Evolutionary conservation across 192 early-diverging fungal genomes (phyloP).

Genomic region (Phycomyces nitens): DNA sequence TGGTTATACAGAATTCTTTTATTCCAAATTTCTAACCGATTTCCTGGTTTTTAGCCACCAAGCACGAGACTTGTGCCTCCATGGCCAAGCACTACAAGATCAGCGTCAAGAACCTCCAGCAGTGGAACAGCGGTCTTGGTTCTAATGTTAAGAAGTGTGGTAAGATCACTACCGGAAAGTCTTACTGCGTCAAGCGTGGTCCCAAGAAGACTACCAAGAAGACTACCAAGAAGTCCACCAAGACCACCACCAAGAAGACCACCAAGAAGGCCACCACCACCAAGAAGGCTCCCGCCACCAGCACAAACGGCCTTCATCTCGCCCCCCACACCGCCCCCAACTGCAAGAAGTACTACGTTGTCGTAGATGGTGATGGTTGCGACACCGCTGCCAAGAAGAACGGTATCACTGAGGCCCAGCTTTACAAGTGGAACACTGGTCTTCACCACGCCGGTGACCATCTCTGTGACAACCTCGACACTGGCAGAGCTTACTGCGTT

Average conservation of each 20-base stretch:
- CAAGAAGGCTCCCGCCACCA: constrained; percentile 3
- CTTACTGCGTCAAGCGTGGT: constrained; percentile 19
- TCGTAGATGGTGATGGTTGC: constrained; percentile 16
- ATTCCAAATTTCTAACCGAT: background rate
- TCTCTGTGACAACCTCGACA: too few relatives aligned
- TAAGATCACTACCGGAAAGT: constrained; percentile 7
- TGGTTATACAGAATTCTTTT: background rate
- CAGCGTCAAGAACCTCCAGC: background rate
- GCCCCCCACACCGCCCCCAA: constrained; percentile 21
- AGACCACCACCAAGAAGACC: constrained; percentile 17
- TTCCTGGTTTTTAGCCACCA: background rate
- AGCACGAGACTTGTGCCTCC: constrained; percentile 9
- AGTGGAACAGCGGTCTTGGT: constrained; percentile 10
- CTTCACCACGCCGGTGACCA: too few relatives aligned
- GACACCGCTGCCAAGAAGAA: constrained; percentile 3
- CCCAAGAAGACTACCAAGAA: background rate
- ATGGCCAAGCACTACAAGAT: constrained; percentile 6
- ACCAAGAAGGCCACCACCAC: constrained; percentile 7
- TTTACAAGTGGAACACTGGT: constrained; percentile 36
- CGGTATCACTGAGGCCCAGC: constrained; percentile 15
- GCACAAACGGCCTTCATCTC: constrained; percentile 1
- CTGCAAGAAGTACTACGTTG: too few relatives aligned
- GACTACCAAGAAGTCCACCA: too few relatives aligned
- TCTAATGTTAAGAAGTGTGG: constrained; percentile 10
- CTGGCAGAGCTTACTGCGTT: too few relatives aligned